These are phyloP conservation scores for Rhizopus arrhizus DNA, from an alignment of 371 early-diverging fungal genomes.

Conservation along the genomic window DNA sequence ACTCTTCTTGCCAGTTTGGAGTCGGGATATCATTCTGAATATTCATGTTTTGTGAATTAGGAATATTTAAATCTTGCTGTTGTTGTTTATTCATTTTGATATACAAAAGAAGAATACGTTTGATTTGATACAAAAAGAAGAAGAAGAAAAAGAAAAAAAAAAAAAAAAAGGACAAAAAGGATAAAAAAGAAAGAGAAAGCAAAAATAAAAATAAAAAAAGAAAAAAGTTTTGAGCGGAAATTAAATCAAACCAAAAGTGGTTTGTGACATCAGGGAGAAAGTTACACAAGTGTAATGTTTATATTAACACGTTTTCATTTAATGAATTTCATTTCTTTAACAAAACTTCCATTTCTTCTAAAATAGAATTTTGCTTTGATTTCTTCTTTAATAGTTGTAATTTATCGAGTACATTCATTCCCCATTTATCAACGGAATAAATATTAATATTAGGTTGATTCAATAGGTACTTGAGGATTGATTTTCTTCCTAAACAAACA, in stretches of 20 bases:
- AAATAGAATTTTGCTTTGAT: neutral
- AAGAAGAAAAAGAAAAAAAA: neutral
- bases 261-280: neutral
- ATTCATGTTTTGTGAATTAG: neutral
- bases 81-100: neutral
- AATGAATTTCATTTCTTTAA: constrained; percentile 5
- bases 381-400: constrained; percentile 25
- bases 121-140: neutral
- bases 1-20: constrained; percentile 36
- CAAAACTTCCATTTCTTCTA: constrained; percentile 22
- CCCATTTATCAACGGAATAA: constrained; percentile 39
- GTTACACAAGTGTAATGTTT: neutral
- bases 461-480: constrained; percentile 38
- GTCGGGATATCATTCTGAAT: constrained; percentile 26
- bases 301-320: constrained; percentile 3
- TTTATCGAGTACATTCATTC: constrained; percentile 33
- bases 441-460: constrained; percentile 29
- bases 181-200: neutral
- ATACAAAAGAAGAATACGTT: too few relatives aligned
- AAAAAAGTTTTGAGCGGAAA: neutral
- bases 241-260: neutral
- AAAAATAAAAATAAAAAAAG: constrained; percentile 4
- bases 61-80: constrained; percentile 5
- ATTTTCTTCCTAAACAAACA: constrained; percentile 31
- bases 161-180: neutral